Evolutionary conservation across 345 rosid species (phyloP).

Genomic region (Camelina hispida): DNA sequence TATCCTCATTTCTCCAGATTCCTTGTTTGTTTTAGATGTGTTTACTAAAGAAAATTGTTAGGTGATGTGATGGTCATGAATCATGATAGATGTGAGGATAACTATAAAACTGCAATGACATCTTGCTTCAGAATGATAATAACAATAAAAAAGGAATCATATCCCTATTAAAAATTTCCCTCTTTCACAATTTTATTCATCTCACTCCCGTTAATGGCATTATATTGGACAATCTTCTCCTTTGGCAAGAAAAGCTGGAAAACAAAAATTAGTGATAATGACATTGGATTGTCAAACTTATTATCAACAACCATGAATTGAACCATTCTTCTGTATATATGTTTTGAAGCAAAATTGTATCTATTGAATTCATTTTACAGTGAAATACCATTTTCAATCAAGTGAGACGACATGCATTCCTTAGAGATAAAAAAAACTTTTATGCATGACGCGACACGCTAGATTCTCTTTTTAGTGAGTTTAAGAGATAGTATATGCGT

Average conservation of each 20-base stretch:
- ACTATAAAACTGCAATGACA: too few relatives aligned
- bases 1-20: not conserved
- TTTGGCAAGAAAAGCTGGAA: not conserved
- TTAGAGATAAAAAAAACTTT: not conserved
- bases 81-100: not conserved
- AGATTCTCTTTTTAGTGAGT: not conserved
- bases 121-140: too few relatives aligned
- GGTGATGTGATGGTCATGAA: not conserved
- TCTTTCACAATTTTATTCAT: not conserved
- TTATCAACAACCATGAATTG: constrained; percentile 4
- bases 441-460: not conserved
- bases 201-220: not conserved
- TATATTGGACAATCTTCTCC: not conserved
- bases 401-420: not conserved
- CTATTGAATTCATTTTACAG: not conserved
- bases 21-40: not conserved
- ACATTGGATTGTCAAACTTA: not conserved
- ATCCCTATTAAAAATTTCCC: not conserved
- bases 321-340: not conserved
- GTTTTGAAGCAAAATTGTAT: not conserved
- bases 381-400: too few relatives aligned
- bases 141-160: too few relatives aligned
- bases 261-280: constrained; percentile 2
- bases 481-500: too few relatives aligned
- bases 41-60: not conserved